These are phyloP conservation scores for Pleurozium schreberi DNA, from an alignment of 225 moss, liverwort and hornwort genomes.

Conservation along the genomic window DNA sequence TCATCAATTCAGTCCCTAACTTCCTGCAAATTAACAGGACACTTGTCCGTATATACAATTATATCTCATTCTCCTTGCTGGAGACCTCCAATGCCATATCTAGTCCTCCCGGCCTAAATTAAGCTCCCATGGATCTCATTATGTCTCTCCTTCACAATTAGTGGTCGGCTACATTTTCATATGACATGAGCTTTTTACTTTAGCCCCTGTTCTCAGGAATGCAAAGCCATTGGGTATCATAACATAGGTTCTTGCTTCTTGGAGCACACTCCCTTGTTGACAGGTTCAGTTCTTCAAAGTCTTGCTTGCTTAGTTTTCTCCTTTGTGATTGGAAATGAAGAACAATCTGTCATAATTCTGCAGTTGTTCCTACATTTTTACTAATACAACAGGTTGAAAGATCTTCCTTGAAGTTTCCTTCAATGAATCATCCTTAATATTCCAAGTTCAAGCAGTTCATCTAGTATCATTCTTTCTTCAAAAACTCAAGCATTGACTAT, in stretches of 20 bases:
- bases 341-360: not conserved
- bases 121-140: not conserved
- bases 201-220: not conserved
- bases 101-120: slow-evolving; percentile 5
- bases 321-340: not conserved
- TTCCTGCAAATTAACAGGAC: not conserved
- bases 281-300: not conserved
- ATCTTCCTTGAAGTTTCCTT: not conserved
- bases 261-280: too few species aligned
- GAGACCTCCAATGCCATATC: not conserved
- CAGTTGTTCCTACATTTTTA: too few species aligned
- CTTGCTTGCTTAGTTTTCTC: not conserved
- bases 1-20: not conserved
- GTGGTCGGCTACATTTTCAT: not conserved
- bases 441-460: not conserved
- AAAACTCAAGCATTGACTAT: too few species aligned
- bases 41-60: not conserved
- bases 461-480: too few species aligned
- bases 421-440: not conserved
- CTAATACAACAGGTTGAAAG: not conserved
- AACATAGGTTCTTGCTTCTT: not conserved
- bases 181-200: not conserved
- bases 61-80: not conserved
- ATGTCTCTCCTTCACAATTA: not conserved
- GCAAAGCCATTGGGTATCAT: not conserved